Percentiles rank a stretch among this genome's conserved stretches.
phyloP scores from a whole-genome alignment of 805 yeast species.

The Candida taoyuanica region DNA sequence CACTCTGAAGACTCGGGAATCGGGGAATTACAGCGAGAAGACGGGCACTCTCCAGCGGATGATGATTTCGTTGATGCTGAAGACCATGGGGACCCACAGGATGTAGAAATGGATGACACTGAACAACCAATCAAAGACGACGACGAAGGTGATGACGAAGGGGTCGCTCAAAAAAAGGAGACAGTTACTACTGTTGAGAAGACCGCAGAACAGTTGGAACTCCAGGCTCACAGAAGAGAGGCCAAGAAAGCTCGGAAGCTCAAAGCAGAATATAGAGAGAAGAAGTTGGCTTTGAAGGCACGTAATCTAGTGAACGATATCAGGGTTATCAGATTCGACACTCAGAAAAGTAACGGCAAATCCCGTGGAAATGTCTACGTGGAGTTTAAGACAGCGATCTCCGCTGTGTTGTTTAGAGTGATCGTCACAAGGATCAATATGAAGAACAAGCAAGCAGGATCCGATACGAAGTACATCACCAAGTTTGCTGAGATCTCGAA shows the following conservation, averaged over 20 bases:
- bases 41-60: too few species aligned
- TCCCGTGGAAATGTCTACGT: constrained; percentile 19
- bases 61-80: background rate
- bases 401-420: constrained; percentile 16
- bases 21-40: too few species aligned
- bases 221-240: constrained; percentile 4
- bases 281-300: constrained; percentile 6
- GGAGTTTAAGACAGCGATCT: constrained; percentile 10
- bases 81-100: background rate
- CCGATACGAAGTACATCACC: constrained; percentile 9
- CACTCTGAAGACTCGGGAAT: too few species aligned
- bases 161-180: too few species aligned
- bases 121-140: too few species aligned
- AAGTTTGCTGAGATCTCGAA: constrained; percentile 17
- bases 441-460: constrained; percentile 6
- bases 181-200: background rate
- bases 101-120: background rate
- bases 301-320: constrained; percentile 8
- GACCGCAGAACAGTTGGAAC: too few species aligned
- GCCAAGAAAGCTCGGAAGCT: constrained; percentile 1
- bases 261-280: constrained; percentile 5
- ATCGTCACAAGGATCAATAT: constrained; percentile 15
- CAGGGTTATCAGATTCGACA: constrained; percentile 10
- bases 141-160: too few species aligned
- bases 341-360: constrained; percentile 17